Percentiles rank a stretch among this genome's conserved stretches.
Conservation (phyloP, 192 early-diverging fungal genomes). For the Entrophospora sp. region DNA sequence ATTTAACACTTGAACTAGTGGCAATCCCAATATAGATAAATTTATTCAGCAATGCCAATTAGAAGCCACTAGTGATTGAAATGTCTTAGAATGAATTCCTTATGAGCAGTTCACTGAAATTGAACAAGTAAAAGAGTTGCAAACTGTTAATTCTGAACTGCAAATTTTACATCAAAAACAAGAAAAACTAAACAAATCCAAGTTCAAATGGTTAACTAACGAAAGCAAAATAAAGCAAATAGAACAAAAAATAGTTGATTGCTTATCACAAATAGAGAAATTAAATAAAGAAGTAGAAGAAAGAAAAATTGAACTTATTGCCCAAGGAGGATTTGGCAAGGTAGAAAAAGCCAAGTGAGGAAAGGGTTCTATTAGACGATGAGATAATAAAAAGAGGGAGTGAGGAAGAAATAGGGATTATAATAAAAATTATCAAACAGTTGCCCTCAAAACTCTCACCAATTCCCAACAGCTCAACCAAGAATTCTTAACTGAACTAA, state of each 20-base stretch:
- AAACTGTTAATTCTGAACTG: too few relatives aligned
- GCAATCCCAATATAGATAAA: not conserved
- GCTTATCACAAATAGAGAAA: too few relatives aligned
- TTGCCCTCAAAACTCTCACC: not conserved
- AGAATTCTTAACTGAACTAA: not conserved
- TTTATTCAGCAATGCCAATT: conserved; percentile 5
- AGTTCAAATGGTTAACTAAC: too few relatives aligned
- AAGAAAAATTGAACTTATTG: not conserved
- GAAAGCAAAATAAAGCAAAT: too few relatives aligned
- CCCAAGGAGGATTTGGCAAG: not conserved
- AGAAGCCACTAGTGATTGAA: not conserved
- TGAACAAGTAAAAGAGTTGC: too few relatives aligned
- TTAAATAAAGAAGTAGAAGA: too few relatives aligned
- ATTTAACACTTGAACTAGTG: not conserved
- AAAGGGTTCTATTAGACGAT: not conserved
- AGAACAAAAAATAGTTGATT: too few relatives aligned
- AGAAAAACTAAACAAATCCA: too few relatives aligned
- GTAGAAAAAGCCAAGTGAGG: not conserved
- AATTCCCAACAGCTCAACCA: not conserved
- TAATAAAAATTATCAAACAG: not conserved
- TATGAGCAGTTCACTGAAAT: not conserved
- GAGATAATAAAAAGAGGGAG: not conserved
- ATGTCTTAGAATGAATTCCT: not conserved
- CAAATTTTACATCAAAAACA: too few relatives aligned
- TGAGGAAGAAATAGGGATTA: not conserved